Evolutionary conservation across 257 asterid species (phyloP).

Genomic region (Petunia axillaris): DNA sequence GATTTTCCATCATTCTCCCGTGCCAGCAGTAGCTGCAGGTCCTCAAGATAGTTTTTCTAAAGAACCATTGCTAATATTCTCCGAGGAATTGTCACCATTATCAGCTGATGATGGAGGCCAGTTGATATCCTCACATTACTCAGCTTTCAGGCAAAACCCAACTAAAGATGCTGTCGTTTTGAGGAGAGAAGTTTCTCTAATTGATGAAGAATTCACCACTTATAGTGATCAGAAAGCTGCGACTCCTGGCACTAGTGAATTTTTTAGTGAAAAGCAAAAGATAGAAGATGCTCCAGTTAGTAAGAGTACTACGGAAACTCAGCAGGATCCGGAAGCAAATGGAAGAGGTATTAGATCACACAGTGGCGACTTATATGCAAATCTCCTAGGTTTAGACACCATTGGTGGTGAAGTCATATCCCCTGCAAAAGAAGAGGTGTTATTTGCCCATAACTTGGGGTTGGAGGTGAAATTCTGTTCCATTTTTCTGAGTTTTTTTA

Average conservation of each 20-base stretch:
- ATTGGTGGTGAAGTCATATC: slow-evolving; percentile 34
- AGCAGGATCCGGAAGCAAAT: slow-evolving; percentile 35
- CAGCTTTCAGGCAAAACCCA: slow-evolving; percentile 29
- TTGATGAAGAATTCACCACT: slow-evolving; percentile 50
- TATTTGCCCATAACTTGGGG: slow-evolving; percentile 42
- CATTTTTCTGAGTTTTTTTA: slow-evolving; percentile 1
- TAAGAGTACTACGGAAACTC: slow-evolving; percentile 29
- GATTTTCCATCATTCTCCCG: slow-evolving; percentile 37
- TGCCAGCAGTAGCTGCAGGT: slow-evolving; percentile 35
- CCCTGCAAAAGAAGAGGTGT: slow-evolving; percentile 42
- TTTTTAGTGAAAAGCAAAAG: slow-evolving; percentile 36
- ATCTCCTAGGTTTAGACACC: slow-evolving; percentile 36
- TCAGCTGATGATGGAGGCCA: slow-evolving; percentile 39
- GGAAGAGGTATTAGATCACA: slow-evolving; percentile 37
- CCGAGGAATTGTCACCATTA: slow-evolving; percentile 34
- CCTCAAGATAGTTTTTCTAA: slow-evolving; percentile 33
- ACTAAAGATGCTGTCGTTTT: slow-evolving; percentile 31
- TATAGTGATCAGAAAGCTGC: slow-evolving; percentile 35
- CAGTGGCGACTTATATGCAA: slow-evolving; percentile 31
- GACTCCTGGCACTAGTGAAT: slow-evolving; percentile 33
- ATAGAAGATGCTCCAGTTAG: slow-evolving; percentile 27
- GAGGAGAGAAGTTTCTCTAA: slow-evolving; percentile 47
- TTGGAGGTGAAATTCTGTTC: slow-evolving; percentile 45
- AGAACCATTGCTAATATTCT: slow-evolving; percentile 33
- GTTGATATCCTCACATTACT: slow-evolving; percentile 37